Evolutionary conservation across 2,329 filamentous ascomycete genomes (phyloP).

Genomic region (Thielaviopsis musarum): DNA sequence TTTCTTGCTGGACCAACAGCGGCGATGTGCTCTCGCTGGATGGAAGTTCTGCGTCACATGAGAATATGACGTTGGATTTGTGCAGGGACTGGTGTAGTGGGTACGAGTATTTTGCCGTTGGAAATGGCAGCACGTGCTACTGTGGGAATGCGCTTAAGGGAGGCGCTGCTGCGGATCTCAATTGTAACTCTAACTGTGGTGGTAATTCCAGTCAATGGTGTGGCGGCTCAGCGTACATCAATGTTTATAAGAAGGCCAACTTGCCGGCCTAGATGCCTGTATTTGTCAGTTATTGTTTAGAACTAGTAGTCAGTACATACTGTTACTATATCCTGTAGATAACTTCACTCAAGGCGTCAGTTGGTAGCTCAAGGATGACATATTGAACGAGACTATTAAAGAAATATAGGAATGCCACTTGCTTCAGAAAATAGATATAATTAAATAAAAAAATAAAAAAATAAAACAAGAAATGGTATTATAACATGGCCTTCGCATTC

Average conservation of each 20-base stretch:
- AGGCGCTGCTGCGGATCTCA: not conserved
- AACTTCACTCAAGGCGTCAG: too few species aligned
- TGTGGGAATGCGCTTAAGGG: conserved; percentile 4
- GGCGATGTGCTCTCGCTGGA: not conserved
- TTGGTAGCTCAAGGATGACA: too few species aligned
- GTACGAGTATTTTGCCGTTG: conserved; percentile 7
- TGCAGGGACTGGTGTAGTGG: not conserved
- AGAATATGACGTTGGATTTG: conserved; percentile 1
- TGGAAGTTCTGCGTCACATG: not conserved
- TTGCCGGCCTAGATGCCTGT: not conserved
- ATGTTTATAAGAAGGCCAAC: conserved; percentile 9
- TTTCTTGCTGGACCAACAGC: conserved; percentile 8
- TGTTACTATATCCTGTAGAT: too few species aligned
- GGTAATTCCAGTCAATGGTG: conserved; percentile 4
- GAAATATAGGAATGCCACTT: too few species aligned
- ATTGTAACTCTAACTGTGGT: conserved; percentile 4
- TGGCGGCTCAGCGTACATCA: not conserved
- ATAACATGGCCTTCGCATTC: too few species aligned
- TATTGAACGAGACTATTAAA: not conserved
- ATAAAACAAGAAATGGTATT: too few species aligned
- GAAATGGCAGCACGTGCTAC: not conserved
- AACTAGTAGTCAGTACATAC: not conserved
- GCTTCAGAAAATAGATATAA: too few species aligned
- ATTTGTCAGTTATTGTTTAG: not conserved
- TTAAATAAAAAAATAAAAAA: too few species aligned